Percentiles rank a stretch among this genome's conserved stretches.
Evolutionary conservation across 176 grass and related monocot species (phyloP).

Genomic region (Oryza meyeriana): DNA sequence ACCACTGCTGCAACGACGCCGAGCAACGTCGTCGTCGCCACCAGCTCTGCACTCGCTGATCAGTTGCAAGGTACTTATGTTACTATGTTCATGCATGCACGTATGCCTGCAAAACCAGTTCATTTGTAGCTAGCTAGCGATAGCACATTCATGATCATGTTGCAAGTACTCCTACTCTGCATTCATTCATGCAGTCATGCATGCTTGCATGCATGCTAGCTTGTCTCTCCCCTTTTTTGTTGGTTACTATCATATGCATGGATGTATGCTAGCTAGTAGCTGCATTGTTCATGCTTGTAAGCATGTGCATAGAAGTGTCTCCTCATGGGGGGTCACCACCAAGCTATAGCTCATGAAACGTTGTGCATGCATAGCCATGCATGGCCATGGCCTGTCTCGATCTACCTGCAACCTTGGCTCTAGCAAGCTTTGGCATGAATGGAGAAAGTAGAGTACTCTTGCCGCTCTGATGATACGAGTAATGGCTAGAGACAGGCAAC

Average conservation of each 20-base stretch:
- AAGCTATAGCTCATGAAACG: not conserved
- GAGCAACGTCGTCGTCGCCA: not conserved
- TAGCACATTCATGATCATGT: slow-evolving; percentile 15
- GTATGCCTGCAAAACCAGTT: not conserved
- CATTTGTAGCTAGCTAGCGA: not conserved
- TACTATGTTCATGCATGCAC: not conserved
- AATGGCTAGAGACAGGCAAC: not conserved
- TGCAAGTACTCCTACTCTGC: not conserved
- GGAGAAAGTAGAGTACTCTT: slow-evolving; percentile 20
- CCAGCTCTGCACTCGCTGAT: slow-evolving; percentile 35
- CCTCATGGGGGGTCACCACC: not conserved
- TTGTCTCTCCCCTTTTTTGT: slow-evolving; percentile 5
- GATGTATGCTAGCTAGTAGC: not conserved
- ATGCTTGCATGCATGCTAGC: not conserved
- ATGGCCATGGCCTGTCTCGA: slow-evolving; percentile 15
- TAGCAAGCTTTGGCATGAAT: slow-evolving; percentile 31
- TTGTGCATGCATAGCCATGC: not conserved
- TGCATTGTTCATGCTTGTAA: slow-evolving; percentile 6
- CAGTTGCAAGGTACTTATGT: slow-evolving; percentile 77
- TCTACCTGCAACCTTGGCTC: slow-evolving; percentile 38
- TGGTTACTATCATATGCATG: not conserved
- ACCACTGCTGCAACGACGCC: not conserved
- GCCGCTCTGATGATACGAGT: slow-evolving; percentile 34
- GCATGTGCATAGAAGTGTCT: slow-evolving; percentile 24
- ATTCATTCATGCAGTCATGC: not conserved